These are phyloP conservation scores for Diplotaxis tenuifolia DNA, from an alignment of 345 rosid species.

Conservation along the genomic window DNA sequence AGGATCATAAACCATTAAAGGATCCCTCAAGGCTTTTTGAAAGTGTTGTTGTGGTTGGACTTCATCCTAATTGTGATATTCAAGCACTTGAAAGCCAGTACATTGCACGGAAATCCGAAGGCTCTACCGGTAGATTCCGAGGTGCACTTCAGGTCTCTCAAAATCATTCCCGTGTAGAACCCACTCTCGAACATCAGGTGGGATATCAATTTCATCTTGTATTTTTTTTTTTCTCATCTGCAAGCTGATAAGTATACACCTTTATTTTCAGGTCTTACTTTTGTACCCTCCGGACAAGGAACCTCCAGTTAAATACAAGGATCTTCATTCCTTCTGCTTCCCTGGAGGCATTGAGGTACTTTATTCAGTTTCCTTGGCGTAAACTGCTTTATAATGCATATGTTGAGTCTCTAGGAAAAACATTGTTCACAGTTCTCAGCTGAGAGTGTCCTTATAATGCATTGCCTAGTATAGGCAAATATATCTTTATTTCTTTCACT, in stretches of 20 bases:
- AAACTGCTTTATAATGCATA: neutral
- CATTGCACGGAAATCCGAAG: conserved; percentile 54
- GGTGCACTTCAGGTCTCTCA: conserved; percentile 49
- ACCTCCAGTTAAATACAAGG: conserved; percentile 77
- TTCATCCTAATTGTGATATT: conserved; percentile 83
- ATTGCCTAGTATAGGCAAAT: conserved; percentile 8
- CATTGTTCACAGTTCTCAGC: neutral
- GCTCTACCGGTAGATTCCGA: conserved; percentile 56
- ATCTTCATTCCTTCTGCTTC: conserved; percentile 90
- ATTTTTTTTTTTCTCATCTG: neutral
- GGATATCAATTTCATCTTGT: neutral
- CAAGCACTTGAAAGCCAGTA: conserved; percentile 73
- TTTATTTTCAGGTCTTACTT: conserved; percentile 68
- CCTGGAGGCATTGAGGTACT: conserved; percentile 91
- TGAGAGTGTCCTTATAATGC: neutral
- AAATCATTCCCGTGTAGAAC: conserved; percentile 70
- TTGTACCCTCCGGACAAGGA: conserved; percentile 88
- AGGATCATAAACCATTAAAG: conserved; percentile 79
- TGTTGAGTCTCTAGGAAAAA: neutral
- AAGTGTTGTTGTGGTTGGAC: conserved; percentile 94
- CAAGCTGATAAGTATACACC: conserved; percentile 19
- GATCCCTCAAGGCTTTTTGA: conserved; percentile 88
- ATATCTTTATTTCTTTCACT: neutral
- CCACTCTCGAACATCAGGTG: conserved; percentile 88
- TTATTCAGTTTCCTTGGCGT: neutral